Percentiles rank a stretch among this genome's conserved stretches.
Conservation (phyloP, 2,329 filamentous ascomycete genomes). For the Chrysoporthe puriensis region DNA sequence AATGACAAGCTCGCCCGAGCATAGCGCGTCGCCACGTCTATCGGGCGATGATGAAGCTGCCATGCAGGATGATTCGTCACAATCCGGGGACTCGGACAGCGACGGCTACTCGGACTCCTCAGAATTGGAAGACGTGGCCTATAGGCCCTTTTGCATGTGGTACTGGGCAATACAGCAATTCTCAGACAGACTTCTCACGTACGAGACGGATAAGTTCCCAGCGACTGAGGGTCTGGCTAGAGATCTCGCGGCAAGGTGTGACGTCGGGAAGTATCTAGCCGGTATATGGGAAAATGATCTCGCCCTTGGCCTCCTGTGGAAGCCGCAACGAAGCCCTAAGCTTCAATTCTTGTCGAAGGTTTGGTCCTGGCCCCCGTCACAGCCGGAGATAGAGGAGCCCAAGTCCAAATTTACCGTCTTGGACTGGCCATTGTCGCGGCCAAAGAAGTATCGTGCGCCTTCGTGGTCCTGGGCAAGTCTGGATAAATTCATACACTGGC, state of each 20-base stretch:
- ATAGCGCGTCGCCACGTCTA: neutral
- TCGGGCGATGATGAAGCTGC: neutral
- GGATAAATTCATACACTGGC: neutral
- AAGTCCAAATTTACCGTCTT: neutral
- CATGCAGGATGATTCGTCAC: too few relatives aligned
- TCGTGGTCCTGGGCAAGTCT: conserved; percentile 14
- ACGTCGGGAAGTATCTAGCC: conserved; percentile 5
- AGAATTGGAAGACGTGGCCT: neutral
- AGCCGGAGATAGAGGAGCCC: too few relatives aligned
- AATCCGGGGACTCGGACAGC: too few relatives aligned
- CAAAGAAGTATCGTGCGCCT: neutral
- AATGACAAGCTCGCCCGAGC: neutral
- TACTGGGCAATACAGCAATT: neutral
- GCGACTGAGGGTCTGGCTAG: neutral
- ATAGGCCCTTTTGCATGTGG: neutral
- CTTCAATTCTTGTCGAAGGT: too few relatives aligned
- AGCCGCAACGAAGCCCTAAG: neutral
- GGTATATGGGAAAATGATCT: conserved; percentile 8
- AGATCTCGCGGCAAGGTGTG: neutral
- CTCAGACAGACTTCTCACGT: neutral
- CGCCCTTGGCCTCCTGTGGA: conserved; percentile 3
- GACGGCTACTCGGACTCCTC: neutral
- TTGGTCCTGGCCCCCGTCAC: neutral
- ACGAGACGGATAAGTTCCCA: neutral
- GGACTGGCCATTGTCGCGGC: neutral